Base-by-base conservation (phyloP, 495 filamentous ascomycete species). In the Aspergillus ellipticus region DNA sequence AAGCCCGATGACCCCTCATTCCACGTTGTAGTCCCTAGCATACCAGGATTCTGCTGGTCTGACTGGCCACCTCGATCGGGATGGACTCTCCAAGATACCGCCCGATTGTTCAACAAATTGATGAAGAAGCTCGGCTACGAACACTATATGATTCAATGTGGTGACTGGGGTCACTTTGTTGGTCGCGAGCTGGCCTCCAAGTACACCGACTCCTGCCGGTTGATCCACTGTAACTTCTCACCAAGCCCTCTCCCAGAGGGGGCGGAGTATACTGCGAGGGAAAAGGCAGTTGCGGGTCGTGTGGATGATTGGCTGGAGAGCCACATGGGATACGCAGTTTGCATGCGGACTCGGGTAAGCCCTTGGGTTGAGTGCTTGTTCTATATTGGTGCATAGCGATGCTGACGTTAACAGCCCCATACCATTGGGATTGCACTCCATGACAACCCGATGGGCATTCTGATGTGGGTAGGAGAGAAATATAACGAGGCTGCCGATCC, bases 381-480 rank as follows among this genome's bases (percentile, higher is more conserved):
- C n/a, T n/a, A n/a, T n/a, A n/a, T n/a, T n/a, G n/a, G n/a, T n/a
- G n/a, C n/a, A n/a, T n/a, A n/a, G n/a, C n/a, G n/a, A n/a, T n/a
- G n/a, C n/a, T n/a, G n/a, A n/a, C n/a, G n/a, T n/a, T n/a, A n/a
- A n/a, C n/a, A 28, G 59, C 71, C 74, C n/a, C 65, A 73, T 37
- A 71, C 66, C 6, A 58, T 77, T 11, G 70, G 70, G 2, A 60
- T 72, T 20, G 71, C 70, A 1, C 52, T 75, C 0, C 62, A 67
- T 4, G 74, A 77, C 42, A 71, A 63, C 19, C 74, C 73, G 0
- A 51, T 75, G 4, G 73, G 73, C 0, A 59, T 69, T 13, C 60
- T 74, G 0, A 62, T 55, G 2, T 77, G 74, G 72, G 53, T 72
- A 6, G 66, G 71, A 0, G 70, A 72, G 51, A 74, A 74, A 52